Evolutionary conservation across 352 stramenopile genomes (phyloP).

Genomic region (Pythium oligandrum): DNA sequence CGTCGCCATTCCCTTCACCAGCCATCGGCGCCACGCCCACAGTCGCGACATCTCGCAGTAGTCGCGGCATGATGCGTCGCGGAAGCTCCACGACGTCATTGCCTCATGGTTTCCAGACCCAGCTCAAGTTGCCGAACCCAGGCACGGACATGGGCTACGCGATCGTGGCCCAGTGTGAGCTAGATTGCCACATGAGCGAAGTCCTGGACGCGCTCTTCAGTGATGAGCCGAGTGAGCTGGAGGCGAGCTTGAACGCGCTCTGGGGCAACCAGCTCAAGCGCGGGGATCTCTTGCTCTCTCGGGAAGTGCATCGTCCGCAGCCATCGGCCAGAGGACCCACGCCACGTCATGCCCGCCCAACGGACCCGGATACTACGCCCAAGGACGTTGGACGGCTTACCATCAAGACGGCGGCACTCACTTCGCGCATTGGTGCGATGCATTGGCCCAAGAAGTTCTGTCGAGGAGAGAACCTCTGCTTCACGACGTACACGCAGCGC

Average conservation of each 20-base stretch:
- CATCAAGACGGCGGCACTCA: slow-evolving; percentile 45
- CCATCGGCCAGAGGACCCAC: neutral
- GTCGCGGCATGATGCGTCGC: neutral
- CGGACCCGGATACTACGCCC: slow-evolving; percentile 3
- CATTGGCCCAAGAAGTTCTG: slow-evolving; percentile 23
- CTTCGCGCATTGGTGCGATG: slow-evolving; percentile 24
- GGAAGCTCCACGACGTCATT: neutral
- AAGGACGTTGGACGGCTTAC: slow-evolving; percentile 17
- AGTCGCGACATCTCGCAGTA: slow-evolving; percentile 4
- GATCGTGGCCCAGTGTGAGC: slow-evolving; percentile 42
- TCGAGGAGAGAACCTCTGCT: slow-evolving; percentile 51
- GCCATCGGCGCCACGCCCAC: slow-evolving; percentile 8
- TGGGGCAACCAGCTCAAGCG: slow-evolving; percentile 53
- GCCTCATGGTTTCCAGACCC: slow-evolving; percentile 15
- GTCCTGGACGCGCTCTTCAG: slow-evolving; percentile 62
- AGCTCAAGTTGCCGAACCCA: slow-evolving; percentile 34
- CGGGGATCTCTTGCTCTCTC: slow-evolving; percentile 41
- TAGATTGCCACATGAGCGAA: slow-evolving; percentile 50
- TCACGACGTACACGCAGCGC: slow-evolving; percentile 48
- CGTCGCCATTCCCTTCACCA: neutral
- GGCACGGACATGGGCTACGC: slow-evolving; percentile 48
- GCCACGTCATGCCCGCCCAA: neutral
- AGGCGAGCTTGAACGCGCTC: slow-evolving; percentile 49
- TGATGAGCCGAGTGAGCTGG: slow-evolving; percentile 42
- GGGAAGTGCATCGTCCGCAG: slow-evolving; percentile 2